These are phyloP conservation scores for Trichoderma atroviride DNA, from an alignment of 2,329 filamentous ascomycete genomes.

Conservation along the genomic window DNA sequence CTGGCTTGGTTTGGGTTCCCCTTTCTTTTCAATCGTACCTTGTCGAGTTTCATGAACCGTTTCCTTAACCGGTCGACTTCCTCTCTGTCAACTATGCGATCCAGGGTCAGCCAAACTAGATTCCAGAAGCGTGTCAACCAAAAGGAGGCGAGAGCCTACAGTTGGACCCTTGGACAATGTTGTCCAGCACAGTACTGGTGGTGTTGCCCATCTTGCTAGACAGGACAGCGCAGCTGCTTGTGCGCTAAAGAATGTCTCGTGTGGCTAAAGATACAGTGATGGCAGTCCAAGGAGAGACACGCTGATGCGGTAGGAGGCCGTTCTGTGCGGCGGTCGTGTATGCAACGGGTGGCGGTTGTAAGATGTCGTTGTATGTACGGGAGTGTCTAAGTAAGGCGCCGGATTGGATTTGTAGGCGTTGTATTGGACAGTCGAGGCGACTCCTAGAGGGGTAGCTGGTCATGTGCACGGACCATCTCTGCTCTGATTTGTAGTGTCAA, in stretches of 20 bases:
- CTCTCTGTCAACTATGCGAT: conserved; percentile 80
- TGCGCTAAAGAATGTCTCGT: not conserved
- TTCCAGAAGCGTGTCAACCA: not conserved
- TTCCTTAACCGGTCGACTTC: conserved; percentile 95
- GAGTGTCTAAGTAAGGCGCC: not conserved
- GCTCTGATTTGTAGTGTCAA: not conserved
- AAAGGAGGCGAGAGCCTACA: conserved; percentile 58
- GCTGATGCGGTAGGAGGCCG: not conserved
- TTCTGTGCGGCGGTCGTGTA: conserved; percentile 2
- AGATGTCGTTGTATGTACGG: not conserved
- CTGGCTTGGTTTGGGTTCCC: not conserved
- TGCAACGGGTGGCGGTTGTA: not conserved
- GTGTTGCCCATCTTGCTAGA: conserved; percentile 64
- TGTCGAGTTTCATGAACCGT: conserved; percentile 99
- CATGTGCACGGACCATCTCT: conserved; percentile 29
- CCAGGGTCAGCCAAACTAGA: not conserved
- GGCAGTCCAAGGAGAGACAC: not conserved
- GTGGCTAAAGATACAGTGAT: not conserved
- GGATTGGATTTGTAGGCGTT: not conserved
- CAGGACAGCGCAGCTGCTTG: conserved; percentile 7
- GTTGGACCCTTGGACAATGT: conserved; percentile 94
- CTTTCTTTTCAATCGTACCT: conserved; percentile 58
- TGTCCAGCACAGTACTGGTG: conserved; percentile 79
- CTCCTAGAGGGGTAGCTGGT: conserved; percentile 25
- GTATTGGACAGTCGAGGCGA: not conserved